Evolutionary conservation across 495 filamentous ascomycete genomes (phyloP), one percentile per base, ranked within the genome.

Genomic region (Melanomma pulvis-pyrius): DNA sequence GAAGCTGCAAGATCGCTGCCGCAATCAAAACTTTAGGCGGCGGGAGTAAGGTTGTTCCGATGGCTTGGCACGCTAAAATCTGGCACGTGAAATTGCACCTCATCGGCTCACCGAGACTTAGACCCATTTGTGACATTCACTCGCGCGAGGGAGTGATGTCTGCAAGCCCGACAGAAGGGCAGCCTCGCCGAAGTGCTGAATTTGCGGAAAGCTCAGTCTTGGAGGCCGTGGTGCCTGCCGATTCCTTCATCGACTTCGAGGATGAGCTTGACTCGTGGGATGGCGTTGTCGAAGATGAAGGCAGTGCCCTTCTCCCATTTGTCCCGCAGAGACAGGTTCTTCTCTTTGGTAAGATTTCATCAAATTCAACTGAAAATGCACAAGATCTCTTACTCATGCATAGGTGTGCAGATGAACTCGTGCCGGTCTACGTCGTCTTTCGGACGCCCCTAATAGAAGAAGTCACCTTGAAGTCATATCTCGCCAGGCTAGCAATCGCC

Each of bases 171-270:
- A 25, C 54, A 28, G 59, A 59, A 41, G 30, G 26, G 21, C 29
- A 29, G 36, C 59, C 65, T 61, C 69, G 69, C 32, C 48, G 49
- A 26, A 70, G 72, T 29, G 70, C 61, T n/a, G 84, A 90, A 64
- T 87, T 93, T 71, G 79, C 89, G 60, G 84, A 92, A 62, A 80
- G 85, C 77, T 88, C 91, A 17, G 83, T 88, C 48, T 79, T 97
- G 26, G 87, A 88, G 60, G 91, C 92, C 39, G 80, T 97, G 59
- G 83, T 96, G 30, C 93, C 93, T 25, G 80, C 88, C 63, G 82
- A 84, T 32, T 87, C 90, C 44, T 72, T 84, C 41, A 81, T 92
- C 65, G 79, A 87, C 70, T 80, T 92, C 41, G 84, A 90, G 65
- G 81, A 85, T 32, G 78, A 79, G 21, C 72, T 85, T 39, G 76